Evolutionary conservation across 73 alveolate species (phyloP).

Genomic region (Chromera velia): DNA sequence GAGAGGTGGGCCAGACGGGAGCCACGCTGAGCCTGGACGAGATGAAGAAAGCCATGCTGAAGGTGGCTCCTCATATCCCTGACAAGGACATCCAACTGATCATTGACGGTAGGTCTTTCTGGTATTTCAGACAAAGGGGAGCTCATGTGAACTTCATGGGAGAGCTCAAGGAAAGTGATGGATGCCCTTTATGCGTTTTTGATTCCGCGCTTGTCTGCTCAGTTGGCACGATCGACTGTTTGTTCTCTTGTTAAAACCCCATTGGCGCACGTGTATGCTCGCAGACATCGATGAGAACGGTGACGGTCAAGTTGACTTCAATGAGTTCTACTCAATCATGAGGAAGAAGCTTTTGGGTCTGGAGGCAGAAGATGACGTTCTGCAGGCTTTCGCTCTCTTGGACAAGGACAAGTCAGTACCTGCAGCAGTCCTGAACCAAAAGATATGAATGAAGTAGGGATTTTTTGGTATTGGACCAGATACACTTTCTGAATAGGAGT

Average conservation of each 20-base stretch:
- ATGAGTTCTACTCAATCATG: not conserved
- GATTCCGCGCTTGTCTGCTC: not conserved
- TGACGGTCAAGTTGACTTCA: not conserved
- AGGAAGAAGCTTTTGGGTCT: not conserved
- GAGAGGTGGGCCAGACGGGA: too few relatives aligned
- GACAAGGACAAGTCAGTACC: not conserved
- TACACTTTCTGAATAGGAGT: too few relatives aligned
- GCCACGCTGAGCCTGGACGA: not conserved
- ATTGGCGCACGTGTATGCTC: too few relatives aligned
- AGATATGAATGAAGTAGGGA: too few relatives aligned
- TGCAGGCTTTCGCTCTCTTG: not conserved
- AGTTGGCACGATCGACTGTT: too few relatives aligned
- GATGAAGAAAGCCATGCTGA: not conserved
- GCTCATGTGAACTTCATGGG: not conserved
- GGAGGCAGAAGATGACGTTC: not conserved
- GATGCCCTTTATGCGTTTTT: too few relatives aligned
- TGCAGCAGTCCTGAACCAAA: too few relatives aligned
- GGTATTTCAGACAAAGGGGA: not conserved
- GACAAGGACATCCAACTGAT: not conserved
- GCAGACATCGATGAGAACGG: not conserved
- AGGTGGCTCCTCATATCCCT: not conserved
- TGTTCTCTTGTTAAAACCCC: too few relatives aligned
- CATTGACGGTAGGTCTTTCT: not conserved
- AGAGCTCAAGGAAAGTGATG: too few relatives aligned
- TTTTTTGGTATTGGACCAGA: too few relatives aligned